Evolutionary conservation across 768 basidiomycete species (phyloP), one percentile per base, ranked within the genome.

Genomic region (Xerocomellus amylosporus): DNA sequence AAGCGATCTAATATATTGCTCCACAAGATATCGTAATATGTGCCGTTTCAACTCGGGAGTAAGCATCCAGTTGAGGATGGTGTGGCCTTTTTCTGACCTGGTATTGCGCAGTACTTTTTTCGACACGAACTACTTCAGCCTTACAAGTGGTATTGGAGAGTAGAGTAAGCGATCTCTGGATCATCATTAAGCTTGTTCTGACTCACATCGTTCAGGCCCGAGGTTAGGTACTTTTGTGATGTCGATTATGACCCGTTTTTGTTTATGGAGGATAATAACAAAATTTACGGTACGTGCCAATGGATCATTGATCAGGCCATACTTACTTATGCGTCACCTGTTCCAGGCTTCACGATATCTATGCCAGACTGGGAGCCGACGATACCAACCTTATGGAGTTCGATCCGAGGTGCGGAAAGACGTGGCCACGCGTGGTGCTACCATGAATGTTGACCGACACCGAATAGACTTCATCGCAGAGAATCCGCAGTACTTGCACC

Each of bases 41-140:
- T 88, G 87, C 65, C 76, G 87, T 36, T 89, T 81, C 71, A 86
- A 87, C 67, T 87, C 84, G 1, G 86, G 84, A 2, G 83, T 84
- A 58, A 55, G 79, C 67, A 26, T 10, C 30, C 34, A 38, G n/a
- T 40, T 40, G 12, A 34, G 37, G 14, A 2, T 15, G 17, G 8
- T 41, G 17, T 26, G 33, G 3, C 33, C 26, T 19, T 53, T 42
- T 12, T 44, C 53, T 61, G 36, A 65, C 28, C n/a, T 51, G 37
- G 52, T 50, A 20, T 30, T 30, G 26, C 30, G 8, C 46, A 82
- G 75, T 81, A 76, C 71, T 85, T 86, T 69, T 86, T 75, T 69
- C 68, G 66, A 46, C 83, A 85, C 57, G 75, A 78, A 38, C 58
- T 85, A 5, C 69, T 87, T 24, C 73, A 74, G 36, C 64, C 75